Percentiles rank a stretch among this genome's conserved stretches.
Evolutionary conservation across 352 stramenopile genomes (phyloP).

Genomic region (Globisporangium iwayamae): DNA sequence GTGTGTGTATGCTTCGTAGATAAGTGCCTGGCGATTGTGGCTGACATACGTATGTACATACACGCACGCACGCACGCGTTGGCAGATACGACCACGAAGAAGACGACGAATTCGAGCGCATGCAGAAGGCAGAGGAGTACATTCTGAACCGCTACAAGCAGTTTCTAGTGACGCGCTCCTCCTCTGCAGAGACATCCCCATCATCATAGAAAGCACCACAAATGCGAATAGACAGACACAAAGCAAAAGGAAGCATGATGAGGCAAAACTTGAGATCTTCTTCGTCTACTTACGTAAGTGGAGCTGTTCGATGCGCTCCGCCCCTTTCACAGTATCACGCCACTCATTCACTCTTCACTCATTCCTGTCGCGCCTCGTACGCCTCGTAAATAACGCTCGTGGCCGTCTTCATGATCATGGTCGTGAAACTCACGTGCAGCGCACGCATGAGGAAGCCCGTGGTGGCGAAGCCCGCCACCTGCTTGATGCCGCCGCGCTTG

Average conservation of each 20-base stretch:
- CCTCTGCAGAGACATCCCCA: not conserved
- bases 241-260: not conserved
- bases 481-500: slow-evolving; percentile 71
- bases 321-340: not conserved
- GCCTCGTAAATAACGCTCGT: slow-evolving; percentile 83
- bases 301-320: slow-evolving; percentile 6
- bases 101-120: slow-evolving; percentile 73
- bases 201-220: not conserved
- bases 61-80: not conserved
- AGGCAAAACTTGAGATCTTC: slow-evolving; percentile 9
- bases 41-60: not conserved
- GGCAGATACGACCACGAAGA: slow-evolving; percentile 77
- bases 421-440: slow-evolving; percentile 85
- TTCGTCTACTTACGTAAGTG: not conserved
- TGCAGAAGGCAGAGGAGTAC: slow-evolving; percentile 67
- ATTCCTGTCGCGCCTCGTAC: slow-evolving; percentile 37
- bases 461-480: slow-evolving; percentile 76
- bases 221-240: not conserved
- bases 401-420: slow-evolving; percentile 89
- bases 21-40: not conserved
- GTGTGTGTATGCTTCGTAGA: not conserved
- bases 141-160: slow-evolving; percentile 52
- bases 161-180: slow-evolving; percentile 31
- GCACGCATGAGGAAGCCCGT: slow-evolving; percentile 75
- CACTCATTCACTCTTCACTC: not conserved